Base-by-base conservation (phyloP, 768 basidiomycete species). In the Boletus fagicola region DNA sequence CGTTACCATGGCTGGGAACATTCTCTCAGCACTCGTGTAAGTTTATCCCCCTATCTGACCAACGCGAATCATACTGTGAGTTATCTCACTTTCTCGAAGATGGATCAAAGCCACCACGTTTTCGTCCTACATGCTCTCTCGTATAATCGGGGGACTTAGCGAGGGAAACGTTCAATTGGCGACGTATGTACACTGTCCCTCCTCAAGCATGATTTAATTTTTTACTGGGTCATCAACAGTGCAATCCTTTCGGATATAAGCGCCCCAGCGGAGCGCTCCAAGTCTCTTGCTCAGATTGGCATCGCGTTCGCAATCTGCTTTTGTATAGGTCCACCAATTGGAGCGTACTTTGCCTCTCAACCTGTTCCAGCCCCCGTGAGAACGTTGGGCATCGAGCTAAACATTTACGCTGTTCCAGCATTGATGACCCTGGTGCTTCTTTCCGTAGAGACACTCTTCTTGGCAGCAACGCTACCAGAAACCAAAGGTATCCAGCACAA, bases 121-220 rank as follows among this genome's bases (percentile, higher is more conserved):
- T 71, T 90, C 88, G 1, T 87, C 90, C 0, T 98, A 92, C 69
- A 80, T 94, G 78, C 82, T 95, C 26, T 94, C 94, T 10, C 84
- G 96, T 15, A 78, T 98, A 6, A 85, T 98, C 36, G 95, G 95
- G 11, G 96, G 96, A 4, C 77, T 98, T 10, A 93, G 91, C 66
- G 96, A 99, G 76, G 96, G 96, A 45, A 99, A 99, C 68, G 96
- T 98, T 12, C 96, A 99, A 69, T 78, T 99, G 45, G 90, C 92
- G 46, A 94, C 94, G 94, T 94, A 68, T 63, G 88, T 80, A 33
- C 47, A 26, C 33, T 36, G n/a, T 24, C 9, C 18, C 16, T 31
- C 31, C 26, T 43, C 20, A 3, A 15, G 11, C 13, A 4, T 5
- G 3, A 35, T 40, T 30, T 28, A 3, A 16, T 43, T 8, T 2